Evolutionary conservation across 208 protist genomes (phyloP), one percentile per base, ranked within the genome.

Genomic region (Vickermania spadyakhi): DNA sequence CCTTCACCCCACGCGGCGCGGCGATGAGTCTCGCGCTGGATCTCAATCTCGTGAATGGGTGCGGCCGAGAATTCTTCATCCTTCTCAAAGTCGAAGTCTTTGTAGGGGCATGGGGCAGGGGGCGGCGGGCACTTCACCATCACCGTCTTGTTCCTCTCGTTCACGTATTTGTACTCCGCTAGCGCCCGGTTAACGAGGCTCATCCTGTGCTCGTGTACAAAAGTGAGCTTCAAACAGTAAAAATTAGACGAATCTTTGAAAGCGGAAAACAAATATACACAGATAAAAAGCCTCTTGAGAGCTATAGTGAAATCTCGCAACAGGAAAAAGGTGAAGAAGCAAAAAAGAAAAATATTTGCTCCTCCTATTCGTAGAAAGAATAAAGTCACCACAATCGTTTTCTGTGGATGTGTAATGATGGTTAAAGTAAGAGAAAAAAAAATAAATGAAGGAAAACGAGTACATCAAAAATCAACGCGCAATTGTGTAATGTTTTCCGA

Each of bases 61-160:
- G 75, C 27, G 1, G 60, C 52, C 18, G 5, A 26, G 14, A 56
- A 22, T 14, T 62, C 59, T 28, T 62, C 42, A 22, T 68, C 64
- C 1, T 66, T 82, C 5, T 74, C 25, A 49, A 90, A 90, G 56
- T 90, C 74, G 62, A 84, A 90, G n/a, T 64, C 25, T 26, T 31
- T 45, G 36, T n/a, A 45, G 11, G 36, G 36, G 36, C 36, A n/a
- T 18, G 7, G 36, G 18, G 18, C 36, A 45, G 36, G 36, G 7
- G 36, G 36, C 7, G 36, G 36, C 11, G 36, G 36, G 36, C 36
- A 45, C 36, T 45, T 7, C 11, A 45, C 36, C 7, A 18, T 18
- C 11, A 18, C 18, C 11, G 36, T 45, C 11, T 45, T 45, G 36
- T 45, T 45, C 36, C 36, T 7, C 36, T 45, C 36, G 36, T 45